Evolutionary conservation across 78 protist species (phyloP).

Genomic region (Dictyostelium purpureum): DNA sequence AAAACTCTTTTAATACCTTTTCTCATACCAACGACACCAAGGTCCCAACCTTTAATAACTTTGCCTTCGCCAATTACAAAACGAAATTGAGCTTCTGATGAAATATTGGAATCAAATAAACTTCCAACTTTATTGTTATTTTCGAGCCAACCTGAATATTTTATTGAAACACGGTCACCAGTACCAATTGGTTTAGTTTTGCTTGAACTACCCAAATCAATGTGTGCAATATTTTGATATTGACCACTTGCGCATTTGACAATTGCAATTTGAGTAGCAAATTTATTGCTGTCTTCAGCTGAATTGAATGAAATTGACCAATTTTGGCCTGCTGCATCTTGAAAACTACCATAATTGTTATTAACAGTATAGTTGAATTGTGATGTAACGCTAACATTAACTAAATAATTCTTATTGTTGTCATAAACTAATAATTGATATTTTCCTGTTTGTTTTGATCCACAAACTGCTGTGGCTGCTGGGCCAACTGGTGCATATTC

Average conservation of each 20-base stretch:
- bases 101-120: constrained; percentile 47
- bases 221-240: neutral
- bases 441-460: constrained; percentile 28
- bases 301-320: constrained; percentile 73
- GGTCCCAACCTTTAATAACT: constrained; percentile 92
- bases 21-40: constrained; percentile 85
- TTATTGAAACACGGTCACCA: constrained; percentile 69
- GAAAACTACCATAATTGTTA: constrained; percentile 37
- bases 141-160: constrained; percentile 70
- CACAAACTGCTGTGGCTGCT: constrained; percentile 45
- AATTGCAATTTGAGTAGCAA: constrained; percentile 44
- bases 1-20: constrained; percentile 81
- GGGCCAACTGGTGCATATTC: constrained; percentile 56
- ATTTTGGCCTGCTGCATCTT: constrained; percentile 17
- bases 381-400: constrained; percentile 26
- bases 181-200: constrained; percentile 24
- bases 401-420: constrained; percentile 9
- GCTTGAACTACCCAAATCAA: neutral
- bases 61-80: constrained; percentile 63
- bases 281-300: constrained; percentile 40
- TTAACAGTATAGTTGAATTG: constrained; percentile 30
- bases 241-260: constrained; percentile 51
- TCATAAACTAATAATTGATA: constrained; percentile 65
- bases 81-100: constrained; percentile 1
- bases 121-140: constrained; percentile 35